A percentile compares a stretch with the other conserved stretches of the same genome.
Conservation (phyloP, 805 yeast species). For the Candida corydali region DNA sequence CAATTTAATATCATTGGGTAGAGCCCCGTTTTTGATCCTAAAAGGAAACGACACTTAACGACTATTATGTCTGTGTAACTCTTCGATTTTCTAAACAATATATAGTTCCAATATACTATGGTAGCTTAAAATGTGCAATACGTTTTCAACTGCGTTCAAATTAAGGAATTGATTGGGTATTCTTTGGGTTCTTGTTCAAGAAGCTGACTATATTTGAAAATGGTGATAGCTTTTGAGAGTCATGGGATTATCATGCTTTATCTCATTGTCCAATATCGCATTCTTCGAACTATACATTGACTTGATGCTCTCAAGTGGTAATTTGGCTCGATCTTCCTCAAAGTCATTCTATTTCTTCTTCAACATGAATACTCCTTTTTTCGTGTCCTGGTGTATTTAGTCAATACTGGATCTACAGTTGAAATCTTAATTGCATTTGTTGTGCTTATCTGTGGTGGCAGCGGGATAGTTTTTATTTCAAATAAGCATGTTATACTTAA, state of each 20-base stretch:
- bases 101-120: conserved; percentile 23
- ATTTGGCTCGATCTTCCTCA: conserved; percentile 15
- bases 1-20: conserved; percentile 45
- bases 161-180: neutral
- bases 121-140: neutral
- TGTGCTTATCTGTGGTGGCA: neutral
- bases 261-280: neutral
- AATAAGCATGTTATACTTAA: no score
- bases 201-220: conserved; percentile 36
- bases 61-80: conserved; percentile 56
- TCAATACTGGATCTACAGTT: conserved; percentile 5
- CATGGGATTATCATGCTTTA: neutral
- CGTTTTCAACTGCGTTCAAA: neutral
- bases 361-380: conserved; percentile 27
- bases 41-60: conserved; percentile 75
- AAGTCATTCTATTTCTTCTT: conserved; percentile 11
- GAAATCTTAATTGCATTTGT: neutral
- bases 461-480: no score
- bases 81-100: conserved; percentile 46
- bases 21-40: conserved; percentile 40
- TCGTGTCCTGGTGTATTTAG: conserved; percentile 29
- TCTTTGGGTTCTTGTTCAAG: conserved; percentile 9
- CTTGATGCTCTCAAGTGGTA: conserved; percentile 23
- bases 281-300: conserved; percentile 14
- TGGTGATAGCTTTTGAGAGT: conserved; percentile 39